Conservation (phyloP, 1,284 basidiomycete genomes). For the Cutaneotrichosporon curvatum region DNA sequence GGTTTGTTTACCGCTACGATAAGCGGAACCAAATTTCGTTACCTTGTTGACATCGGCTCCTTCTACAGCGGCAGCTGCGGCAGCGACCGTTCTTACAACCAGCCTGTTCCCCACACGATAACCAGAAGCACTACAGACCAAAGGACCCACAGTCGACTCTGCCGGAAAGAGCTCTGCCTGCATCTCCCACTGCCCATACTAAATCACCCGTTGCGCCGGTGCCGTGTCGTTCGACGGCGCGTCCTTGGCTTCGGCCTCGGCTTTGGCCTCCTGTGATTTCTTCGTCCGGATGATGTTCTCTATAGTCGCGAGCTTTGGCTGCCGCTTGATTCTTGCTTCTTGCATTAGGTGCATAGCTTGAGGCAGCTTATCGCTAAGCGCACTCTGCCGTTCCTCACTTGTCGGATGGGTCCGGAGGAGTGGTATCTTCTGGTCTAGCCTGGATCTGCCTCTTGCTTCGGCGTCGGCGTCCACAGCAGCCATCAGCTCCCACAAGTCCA, state of each 20-base stretch:
- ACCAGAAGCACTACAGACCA: too few species aligned
- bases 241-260: too few species aligned
- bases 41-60: too few species aligned
- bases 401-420: slow-evolving; percentile 51
- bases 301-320: slow-evolving; percentile 3
- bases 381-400: slow-evolving; percentile 44
- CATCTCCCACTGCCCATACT: too few species aligned
- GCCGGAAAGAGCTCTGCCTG: too few species aligned
- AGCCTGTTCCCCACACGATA: too few species aligned
- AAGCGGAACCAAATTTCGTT: too few species aligned
- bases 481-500: slow-evolving; percentile 51
- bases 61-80: too few species aligned
- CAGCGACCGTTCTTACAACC: too few species aligned
- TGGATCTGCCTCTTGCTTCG: slow-evolving; percentile 24
- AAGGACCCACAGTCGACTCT: too few species aligned
- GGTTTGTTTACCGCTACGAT: neutral
- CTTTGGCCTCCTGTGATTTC: too few species aligned
- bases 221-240: neutral
- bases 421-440: slow-evolving; percentile 38
- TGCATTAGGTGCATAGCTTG: neutral
- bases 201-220: too few species aligned
- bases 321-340: neutral
- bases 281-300: slow-evolving; percentile 1
- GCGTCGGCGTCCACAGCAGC: slow-evolving; percentile 48
- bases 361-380: slow-evolving; percentile 9